Evolutionary conservation across 2,329 filamentous ascomycete species (phyloP), one percentile per base, ranked within the genome.

Genomic region (Fusarium piperis): DNA sequence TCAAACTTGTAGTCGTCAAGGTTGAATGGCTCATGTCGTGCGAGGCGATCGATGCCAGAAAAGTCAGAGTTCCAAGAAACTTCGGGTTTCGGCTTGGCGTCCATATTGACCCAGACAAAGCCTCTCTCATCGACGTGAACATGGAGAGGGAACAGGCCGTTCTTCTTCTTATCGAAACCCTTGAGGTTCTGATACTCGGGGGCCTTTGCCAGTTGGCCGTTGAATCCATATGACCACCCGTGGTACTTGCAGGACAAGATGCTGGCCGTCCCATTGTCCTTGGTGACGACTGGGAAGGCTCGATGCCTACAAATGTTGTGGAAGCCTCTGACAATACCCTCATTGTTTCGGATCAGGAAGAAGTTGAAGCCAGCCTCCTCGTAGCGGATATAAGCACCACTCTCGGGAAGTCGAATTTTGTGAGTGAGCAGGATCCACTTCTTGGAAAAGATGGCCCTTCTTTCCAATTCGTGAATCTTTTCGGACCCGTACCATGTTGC

Each of bases 261-360:
- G 51, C 80, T 83, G 35, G 84, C 83, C 30, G 82, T 83, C 2
- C 89, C 89, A 4, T 82, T 79, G 3, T 85, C 82, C 55, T 85
- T 83, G 2, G 81, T 83, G 2, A 89, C 86, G 3, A 91, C 84
- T 0, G 88, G 87, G 71, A 87, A 91, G 7, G 89, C 89, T 16
- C 89, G 82, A 74, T 91, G 89, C 2, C 89, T 81, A 78, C 89
- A 91, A 23, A 90, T 83, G 74, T 91, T 90, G 79, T 91, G 89
- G 76, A 91, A 90, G 16, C 84, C 88, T 55, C 87, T 85, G 76
- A 90, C 85, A 2, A 83, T 81, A n/a, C 84, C 85, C n/a, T 85
- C 79, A n/a, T 85, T 83, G 74, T 89, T 86, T n/a, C 79, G 80
- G 51, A 84, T 81, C 4, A 90, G 78, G 69, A 90, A 80, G 76